Percentiles rank a stretch among this genome's conserved stretches.
phyloP scores from a whole-genome alignment of 495 filamentous ascomycete species.

The Chlorociboria aeruginascens region DNA sequence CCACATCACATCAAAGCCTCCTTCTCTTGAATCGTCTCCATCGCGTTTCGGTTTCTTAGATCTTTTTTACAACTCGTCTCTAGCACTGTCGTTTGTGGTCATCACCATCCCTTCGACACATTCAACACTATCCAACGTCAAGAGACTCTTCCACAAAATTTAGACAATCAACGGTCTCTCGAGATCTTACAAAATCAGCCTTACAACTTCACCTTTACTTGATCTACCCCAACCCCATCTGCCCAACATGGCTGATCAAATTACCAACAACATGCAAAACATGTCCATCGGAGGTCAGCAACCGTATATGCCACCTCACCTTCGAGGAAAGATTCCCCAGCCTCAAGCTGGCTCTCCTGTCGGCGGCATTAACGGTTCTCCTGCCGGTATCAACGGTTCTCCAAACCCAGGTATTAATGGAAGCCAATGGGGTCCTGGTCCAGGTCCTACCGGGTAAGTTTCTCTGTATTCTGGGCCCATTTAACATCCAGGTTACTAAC shows the following conservation, averaged over 20 bases:
- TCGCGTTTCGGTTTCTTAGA: slow-evolving; percentile 29
- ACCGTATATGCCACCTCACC: slow-evolving; percentile 93
- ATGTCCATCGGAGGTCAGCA: slow-evolving; percentile 42
- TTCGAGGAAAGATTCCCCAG: slow-evolving; percentile 50
- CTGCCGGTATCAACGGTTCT: slow-evolving; percentile 24
- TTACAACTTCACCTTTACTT: slow-evolving; percentile 12
- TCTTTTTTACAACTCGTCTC: slow-evolving; percentile 20
- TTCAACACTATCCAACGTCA: slow-evolving; percentile 3
- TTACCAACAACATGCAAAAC: slow-evolving; percentile 78
- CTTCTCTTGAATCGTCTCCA: slow-evolving; percentile 21
- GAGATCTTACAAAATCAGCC: slow-evolving; percentile 2
- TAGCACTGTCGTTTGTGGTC: slow-evolving; percentile 22
- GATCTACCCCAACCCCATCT: slow-evolving; percentile 6
- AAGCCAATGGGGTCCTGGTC: slow-evolving; percentile 42
- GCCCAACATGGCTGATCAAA: slow-evolving; percentile 75
- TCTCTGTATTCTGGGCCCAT: background rate
- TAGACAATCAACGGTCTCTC: slow-evolving; percentile 5
- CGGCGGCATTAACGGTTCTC: slow-evolving; percentile 16
- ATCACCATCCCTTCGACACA: slow-evolving; percentile 12
- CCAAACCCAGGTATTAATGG: slow-evolving; percentile 16
- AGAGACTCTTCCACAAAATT: slow-evolving; percentile 8
- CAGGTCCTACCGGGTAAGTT: slow-evolving; percentile 35
- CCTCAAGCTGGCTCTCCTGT: slow-evolving; percentile 24
- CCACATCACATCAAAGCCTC: slow-evolving; percentile 19
- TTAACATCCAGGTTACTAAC: slow-evolving; percentile 1